Conservation (phyloP, 108 stramenopile species). For the Mediolabrus comicus region DNA sequence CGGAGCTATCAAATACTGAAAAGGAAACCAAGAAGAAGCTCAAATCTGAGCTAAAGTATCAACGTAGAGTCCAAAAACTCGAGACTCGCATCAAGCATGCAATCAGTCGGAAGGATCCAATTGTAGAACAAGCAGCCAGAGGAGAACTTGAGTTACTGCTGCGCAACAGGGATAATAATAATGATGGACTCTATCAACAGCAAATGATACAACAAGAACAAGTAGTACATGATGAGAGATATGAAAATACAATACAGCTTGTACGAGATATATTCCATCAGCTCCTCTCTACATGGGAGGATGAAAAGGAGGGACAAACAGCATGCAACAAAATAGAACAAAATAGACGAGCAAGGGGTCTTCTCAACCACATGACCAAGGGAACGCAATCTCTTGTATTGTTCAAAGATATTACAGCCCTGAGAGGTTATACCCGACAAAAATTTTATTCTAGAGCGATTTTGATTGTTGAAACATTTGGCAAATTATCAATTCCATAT, state of each 20-base stretch:
- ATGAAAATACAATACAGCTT: constrained; percentile 4
- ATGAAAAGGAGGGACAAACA: constrained; percentile 7
- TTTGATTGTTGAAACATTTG: constrained; percentile 55
- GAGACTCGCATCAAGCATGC: constrained; percentile 61
- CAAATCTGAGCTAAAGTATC: constrained; percentile 52
- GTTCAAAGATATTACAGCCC: constrained; percentile 65
- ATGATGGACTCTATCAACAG: not conserved
- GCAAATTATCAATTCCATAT: constrained; percentile 26
- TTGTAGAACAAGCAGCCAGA: constrained; percentile 42
- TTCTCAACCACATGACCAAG: constrained; percentile 76
- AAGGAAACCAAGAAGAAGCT: constrained; percentile 35
- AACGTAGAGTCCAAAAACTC: constrained; percentile 42
- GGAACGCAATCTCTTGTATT: constrained; percentile 62
- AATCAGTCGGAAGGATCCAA: constrained; percentile 48
- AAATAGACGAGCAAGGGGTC: constrained; percentile 35
- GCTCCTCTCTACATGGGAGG: constrained; percentile 14
- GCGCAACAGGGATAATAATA: not conserved
- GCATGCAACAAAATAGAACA: constrained; percentile 32
- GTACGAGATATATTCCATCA: constrained; percentile 15
- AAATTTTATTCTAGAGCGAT: constrained; percentile 72
- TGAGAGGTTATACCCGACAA: constrained; percentile 71
- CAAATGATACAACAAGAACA: not conserved
- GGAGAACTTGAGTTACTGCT: constrained; percentile 42
- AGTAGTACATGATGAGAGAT: not conserved
- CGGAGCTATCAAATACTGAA: constrained; percentile 15